Base-by-base conservation (phyloP, 2,329 filamentous ascomycete genomes). In the Neodidymelliopsis sp. region DNA sequence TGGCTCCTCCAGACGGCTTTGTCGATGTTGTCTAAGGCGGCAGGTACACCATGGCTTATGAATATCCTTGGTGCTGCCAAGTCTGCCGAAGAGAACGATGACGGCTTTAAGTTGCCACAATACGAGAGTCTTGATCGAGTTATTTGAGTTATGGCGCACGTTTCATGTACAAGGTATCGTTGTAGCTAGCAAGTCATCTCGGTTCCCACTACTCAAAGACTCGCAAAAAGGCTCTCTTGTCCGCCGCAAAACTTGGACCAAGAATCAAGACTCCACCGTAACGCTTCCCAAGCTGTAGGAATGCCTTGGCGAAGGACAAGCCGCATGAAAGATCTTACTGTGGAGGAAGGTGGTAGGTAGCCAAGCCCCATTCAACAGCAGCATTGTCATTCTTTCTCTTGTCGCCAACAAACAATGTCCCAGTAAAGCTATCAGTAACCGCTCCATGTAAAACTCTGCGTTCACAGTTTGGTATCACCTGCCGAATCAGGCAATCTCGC, bases 1-100 rank as follows among this genome's bases (percentile, higher is more conserved):
- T 63, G 60, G 61, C n/a, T 65, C n/a, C 20, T 65, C 4, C 47
- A 57, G 18, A 34, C 40, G 4, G 43, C 44, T 8, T 5, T 60
- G 4, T 36, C 39, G n/a, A 38, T 38, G 4, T 27, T 58, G 16
- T 43, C 59, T 4, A 52, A 31, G 33, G 34, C 53, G 2, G 38
- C 46, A 15, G 42, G 39, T n/a, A 34, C 42, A 2, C 36, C 53
- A 8, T 58, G 52, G 55, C 7, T 62, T 29, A 38, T 43, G 6
- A 48, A 18, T 7, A 41, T 33, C 29, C 33, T 56, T 4, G 49
- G 49, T 2, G 49, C 34, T 0, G 19, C 35, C 7, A 44, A 37
- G 10, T 37, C 51, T 11, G 38, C 51, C 1, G 55, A 59, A 22
- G 33, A 40, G 16, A 37, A 62, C 9, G 46, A 50, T 2, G 49